Base-by-base conservation (phyloP, 306 rosid genomes). In the Geum urbanum region DNA sequence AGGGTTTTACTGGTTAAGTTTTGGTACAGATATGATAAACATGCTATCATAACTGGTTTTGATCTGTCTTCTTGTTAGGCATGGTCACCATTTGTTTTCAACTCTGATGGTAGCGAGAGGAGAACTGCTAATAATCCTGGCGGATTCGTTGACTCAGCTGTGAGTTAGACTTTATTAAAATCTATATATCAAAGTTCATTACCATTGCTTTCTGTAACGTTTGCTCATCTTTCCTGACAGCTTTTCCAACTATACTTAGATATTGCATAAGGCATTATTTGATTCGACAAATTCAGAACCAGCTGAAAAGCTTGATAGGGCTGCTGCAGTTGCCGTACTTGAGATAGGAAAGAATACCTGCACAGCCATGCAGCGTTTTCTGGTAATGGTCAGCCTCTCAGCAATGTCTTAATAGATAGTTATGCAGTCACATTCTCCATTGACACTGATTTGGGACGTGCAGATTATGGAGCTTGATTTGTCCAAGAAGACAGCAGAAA, bases 391-490 rank as follows among this genome's bases (percentile, higher is more conserved):
- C 62, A 72, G 86, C 71, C 78, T 52, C 60, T 63, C 44, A 62
- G 45, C 12, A 41, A 64, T 19, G 40, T 32, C 54, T 74, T 10
- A 10, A n/a, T 82, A n/a, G 63, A 16, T 59, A 12, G 48, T 40
- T 59, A 77, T 63, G 48, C 50, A 64, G 74, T 50, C 37, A 58
- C 61, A 71, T 63, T 47, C 46, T 49, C 52, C 50, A n/a, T 65
- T 52, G 73, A 32, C 64, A 43, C 77, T 79, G 72, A 86, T 76
- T 85, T 71, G 63, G 72, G 61, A 62, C 71, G 45, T 61, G 69
- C 73, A 90, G 98, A 80, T 86, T 43, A 74, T 88, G 90, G 88
- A 86, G 84, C 91, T 92, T 59, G 98, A 92, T 83, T 51, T 56
- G 70, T 84, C 86, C 35, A 92, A 80, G 85, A 82, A 83, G 81